These are phyloP conservation scores for Rhododendron mucronatum DNA, from an alignment of 148 eudicot genomes.

Conservation along the genomic window DNA sequence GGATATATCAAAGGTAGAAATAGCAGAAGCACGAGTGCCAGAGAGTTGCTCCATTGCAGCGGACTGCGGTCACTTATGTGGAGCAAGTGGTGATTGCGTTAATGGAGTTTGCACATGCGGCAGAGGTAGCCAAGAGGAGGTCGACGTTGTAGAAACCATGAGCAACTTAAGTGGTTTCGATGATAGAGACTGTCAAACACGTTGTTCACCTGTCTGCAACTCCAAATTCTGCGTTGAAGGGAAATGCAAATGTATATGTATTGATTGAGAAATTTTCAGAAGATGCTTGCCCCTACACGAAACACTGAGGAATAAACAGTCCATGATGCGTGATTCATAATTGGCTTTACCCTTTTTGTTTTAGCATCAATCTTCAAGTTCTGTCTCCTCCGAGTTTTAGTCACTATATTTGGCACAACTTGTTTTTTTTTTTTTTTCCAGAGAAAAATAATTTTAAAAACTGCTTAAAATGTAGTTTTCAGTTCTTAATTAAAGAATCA, in stretches of 20 bases:
- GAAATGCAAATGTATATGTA: not conserved
- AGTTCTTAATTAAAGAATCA: no score
- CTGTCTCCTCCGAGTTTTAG: no score
- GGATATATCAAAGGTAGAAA: not conserved
- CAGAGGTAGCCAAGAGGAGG: not conserved
- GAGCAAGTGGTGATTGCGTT: not conserved
- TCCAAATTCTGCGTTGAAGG: not conserved
- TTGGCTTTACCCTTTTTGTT: no score
- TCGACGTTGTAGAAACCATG: not conserved
- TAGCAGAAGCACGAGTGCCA: not conserved
- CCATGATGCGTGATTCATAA: no score
- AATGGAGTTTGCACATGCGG: not conserved
- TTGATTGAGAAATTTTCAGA: not conserved
- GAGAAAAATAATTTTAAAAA: no score
- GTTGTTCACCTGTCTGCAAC: slow-evolving; percentile 1
- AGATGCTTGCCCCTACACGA: not conserved
- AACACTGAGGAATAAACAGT: not conserved
- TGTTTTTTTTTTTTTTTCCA: no score
- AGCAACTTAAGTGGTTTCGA: not conserved
- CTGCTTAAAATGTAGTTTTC: no score
- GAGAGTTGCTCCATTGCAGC: not conserved
- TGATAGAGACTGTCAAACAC: not conserved
- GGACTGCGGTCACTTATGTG: not conserved
- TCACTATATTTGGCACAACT: no score
- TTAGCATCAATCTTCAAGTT: no score